Evolutionary conservation across 2,329 filamentous ascomycete genomes (phyloP), one percentile per base, ranked within the genome.

Genomic region (Metarhizium rileyi): DNA sequence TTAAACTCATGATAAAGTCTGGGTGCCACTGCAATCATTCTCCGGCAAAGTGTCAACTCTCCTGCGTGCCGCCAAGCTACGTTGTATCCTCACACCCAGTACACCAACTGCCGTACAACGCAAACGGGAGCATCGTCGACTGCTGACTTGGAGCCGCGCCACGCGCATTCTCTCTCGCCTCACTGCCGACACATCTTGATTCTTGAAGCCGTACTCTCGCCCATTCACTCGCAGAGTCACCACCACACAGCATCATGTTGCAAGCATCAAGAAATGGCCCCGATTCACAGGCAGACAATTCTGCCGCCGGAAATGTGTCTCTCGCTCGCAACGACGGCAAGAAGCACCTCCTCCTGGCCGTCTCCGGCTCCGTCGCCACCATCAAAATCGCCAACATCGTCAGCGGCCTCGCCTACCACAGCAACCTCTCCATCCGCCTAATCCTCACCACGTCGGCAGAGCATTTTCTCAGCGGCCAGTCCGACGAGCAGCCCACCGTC

Each of bases 331-430:
- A 52, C 27, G 70, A 73, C 46, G 66, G 66, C 53, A 73, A 72
- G 52, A 59, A 57, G 12, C 71, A 74, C 48, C 58, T 74, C 12
- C 59, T 74, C 1, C 62, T 74, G 5, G 70, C 71, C 0, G 69
- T 68, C 5, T 63, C 62, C 6, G 70, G 72, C 26, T 74, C 86
- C 1, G 88, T 95, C n/a, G 90, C 90, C 14, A 89, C 87, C 6
- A 95, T 95, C 61, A 96, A 96, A 63, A 70, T 89, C 3, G 81
- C 81, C 2, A 71, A 77, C 36, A 87, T 90, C 56, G 72, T 85
- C 52, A 60, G 68, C 18, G 74, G 81, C 2, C 75, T 90, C 4
- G 73, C 68, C 16, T 57, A 62, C 42, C 74, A 57, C 59, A 63
- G 55, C 61, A 76, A 69, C 44, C 72, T 96, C 50, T 89, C 87